phyloP scores from a whole-genome alignment of 139 green algal species.

The Tetraselmis chui region DNA sequence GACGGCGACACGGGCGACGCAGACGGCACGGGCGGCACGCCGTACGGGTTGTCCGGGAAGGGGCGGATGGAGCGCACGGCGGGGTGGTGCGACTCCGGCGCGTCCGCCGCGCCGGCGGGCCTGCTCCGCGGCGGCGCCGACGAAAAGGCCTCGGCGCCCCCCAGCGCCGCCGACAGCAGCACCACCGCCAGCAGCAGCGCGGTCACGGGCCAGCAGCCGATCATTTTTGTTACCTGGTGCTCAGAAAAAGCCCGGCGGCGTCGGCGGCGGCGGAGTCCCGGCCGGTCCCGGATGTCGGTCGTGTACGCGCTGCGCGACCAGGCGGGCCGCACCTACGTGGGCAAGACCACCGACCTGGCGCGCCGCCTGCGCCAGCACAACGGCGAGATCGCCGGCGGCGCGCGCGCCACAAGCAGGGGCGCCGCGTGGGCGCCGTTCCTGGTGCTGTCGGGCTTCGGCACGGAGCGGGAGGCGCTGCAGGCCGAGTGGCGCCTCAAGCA shows the following conservation, averaged over 20 bases:
- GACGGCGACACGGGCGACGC: too few species aligned
- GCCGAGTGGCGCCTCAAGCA: constrained; percentile 9
- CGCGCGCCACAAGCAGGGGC: neutral
- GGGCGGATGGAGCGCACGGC: too few species aligned
- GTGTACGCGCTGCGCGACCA: neutral
- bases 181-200: too few species aligned
- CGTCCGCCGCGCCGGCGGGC: too few species aligned
- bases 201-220: too few species aligned
- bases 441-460: constrained; percentile 10
- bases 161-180: too few species aligned
- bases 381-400: constrained; percentile 9
- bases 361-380: constrained; percentile 19
- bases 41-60: too few species aligned
- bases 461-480: neutral
- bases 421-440: constrained; percentile 11
- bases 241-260: too few species aligned
- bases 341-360: constrained; percentile 2
- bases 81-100: too few species aligned
- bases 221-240: too few species aligned
- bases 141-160: neutral
- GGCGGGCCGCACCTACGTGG: neutral
- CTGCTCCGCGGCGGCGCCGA: neutral
- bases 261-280: too few species aligned
- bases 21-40: too few species aligned
- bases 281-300: neutral